phyloP scores from a whole-genome alignment of 495 filamentous ascomycete species.

The Darksidea phi region DNA sequence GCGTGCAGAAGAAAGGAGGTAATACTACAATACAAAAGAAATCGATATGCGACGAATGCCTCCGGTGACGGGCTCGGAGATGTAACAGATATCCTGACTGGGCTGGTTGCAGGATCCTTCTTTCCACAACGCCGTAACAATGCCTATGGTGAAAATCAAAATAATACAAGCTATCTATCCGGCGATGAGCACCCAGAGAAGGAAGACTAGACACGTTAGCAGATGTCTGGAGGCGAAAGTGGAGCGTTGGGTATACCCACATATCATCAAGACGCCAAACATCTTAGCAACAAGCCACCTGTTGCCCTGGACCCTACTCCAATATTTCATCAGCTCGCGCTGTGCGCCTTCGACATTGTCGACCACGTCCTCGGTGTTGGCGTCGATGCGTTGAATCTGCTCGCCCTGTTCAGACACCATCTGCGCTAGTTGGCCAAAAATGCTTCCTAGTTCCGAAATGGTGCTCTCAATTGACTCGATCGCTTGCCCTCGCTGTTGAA shows the following conservation, averaged over 20 bases:
- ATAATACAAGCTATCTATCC: constrained; percentile 27
- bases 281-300: constrained; percentile 98
- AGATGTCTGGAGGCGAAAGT: not conserved
- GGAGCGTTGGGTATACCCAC: constrained; percentile 34
- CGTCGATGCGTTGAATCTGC: constrained; percentile 77
- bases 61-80: no score
- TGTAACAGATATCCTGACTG: not conserved
- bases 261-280: constrained; percentile 84
- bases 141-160: constrained; percentile 9
- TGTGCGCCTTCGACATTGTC: constrained; percentile 97
- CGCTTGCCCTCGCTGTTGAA: constrained; percentile 88
- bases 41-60: not conserved
- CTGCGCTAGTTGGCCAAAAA: constrained; percentile 92
- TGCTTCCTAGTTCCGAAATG: constrained; percentile 88
- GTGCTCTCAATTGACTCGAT: constrained; percentile 97
- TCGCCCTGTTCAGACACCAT: constrained; percentile 98
- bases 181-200: constrained; percentile 45
- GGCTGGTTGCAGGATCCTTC: constrained; percentile 11
- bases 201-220: constrained; percentile 35
- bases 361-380: constrained; percentile 93
- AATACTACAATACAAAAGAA: constrained; percentile 29
- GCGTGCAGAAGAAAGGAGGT: constrained; percentile 25
- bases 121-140: constrained; percentile 20
- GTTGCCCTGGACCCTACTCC: constrained; percentile 88
- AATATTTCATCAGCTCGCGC: constrained; percentile 92